Evolutionary conservation across 768 basidiomycete species (phyloP).

Genomic region (Russula earlei): DNA sequence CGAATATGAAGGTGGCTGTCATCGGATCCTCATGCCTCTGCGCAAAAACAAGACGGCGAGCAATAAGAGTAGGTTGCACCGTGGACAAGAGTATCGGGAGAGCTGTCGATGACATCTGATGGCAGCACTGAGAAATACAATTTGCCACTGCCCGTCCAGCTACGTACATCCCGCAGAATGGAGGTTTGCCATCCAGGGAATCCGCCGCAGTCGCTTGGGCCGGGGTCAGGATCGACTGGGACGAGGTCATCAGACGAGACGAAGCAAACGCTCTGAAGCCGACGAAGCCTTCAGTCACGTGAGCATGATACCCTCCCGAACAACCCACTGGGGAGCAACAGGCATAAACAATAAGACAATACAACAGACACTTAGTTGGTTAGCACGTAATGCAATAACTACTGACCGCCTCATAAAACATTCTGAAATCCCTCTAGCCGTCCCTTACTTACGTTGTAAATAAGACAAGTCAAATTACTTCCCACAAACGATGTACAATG

Average conservation of each 20-base stretch:
- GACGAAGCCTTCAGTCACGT: no score
- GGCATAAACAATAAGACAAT: no score
- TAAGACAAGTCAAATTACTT: no score
- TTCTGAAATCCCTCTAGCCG: no score
- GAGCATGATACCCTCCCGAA: no score
- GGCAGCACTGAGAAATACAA: not conserved
- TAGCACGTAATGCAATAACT: no score
- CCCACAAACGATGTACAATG: no score
- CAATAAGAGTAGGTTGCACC: conserved; percentile 78
- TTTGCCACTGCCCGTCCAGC: not conserved
- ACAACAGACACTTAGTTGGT: no score
- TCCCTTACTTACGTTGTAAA: no score
- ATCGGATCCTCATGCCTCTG: conserved; percentile 22
- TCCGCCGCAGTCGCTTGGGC: not conserved
- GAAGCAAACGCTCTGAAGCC: no score
- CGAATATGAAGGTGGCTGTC: not conserved
- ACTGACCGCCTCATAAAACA: no score
- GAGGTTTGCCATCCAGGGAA: not conserved
- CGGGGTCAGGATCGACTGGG: not conserved
- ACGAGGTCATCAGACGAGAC: not conserved
- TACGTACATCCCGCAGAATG: conserved; percentile 12
- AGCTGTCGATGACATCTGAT: conserved; percentile 65
- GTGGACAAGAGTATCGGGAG: conserved; percentile 73
- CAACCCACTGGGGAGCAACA: no score
- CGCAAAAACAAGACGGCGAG: conserved; percentile 70